Evolutionary conservation across 306 rosid species (phyloP).

Genomic region (Myrica gale): DNA sequence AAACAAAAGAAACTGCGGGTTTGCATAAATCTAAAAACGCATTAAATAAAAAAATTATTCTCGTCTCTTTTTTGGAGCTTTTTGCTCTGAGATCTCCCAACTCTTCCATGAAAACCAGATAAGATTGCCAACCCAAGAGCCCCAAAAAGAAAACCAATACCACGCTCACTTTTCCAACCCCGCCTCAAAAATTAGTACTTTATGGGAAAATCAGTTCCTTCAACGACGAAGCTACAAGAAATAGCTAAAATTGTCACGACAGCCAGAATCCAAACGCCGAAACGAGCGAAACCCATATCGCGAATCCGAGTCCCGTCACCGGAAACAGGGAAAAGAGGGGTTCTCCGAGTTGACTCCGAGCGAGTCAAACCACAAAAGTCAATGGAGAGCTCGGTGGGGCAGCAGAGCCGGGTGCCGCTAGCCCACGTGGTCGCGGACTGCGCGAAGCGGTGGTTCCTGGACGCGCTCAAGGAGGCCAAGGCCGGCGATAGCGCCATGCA

Average conservation of each 20-base stretch:
- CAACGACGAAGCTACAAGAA: slow-evolving; percentile 42
- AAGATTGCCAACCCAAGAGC: background rate
- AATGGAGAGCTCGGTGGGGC: slow-evolving; percentile 37
- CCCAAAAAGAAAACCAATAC: background rate
- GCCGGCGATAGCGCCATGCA: slow-evolving; percentile 67
- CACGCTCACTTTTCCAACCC: background rate
- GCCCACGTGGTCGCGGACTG: slow-evolving; percentile 73
- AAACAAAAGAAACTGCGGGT: background rate
- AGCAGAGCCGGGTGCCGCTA: slow-evolving; percentile 50
- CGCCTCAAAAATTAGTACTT: background rate
- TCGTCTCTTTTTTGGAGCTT: background rate
- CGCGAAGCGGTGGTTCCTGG: slow-evolving; percentile 75
- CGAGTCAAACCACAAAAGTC: slow-evolving; percentile 23
- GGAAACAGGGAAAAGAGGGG: slow-evolving; percentile 23
- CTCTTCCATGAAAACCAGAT: slow-evolving; percentile 1
- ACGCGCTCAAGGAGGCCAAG: slow-evolving; percentile 75
- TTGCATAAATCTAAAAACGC: background rate
- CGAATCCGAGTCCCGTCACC: slow-evolving; percentile 39
- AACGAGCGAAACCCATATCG: slow-evolving; percentile 29
- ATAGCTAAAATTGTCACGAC: slow-evolving; percentile 52
- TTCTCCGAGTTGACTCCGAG: slow-evolving; percentile 36
- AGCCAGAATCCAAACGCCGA: slow-evolving; percentile 34
- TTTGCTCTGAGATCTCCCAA: background rate
- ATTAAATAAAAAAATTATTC: background rate
- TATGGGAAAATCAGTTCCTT: slow-evolving; percentile 71